phyloP scores from a whole-genome alignment of 1,139 yeast species.

The Lodderomyces pseudojiufengensis region DNA sequence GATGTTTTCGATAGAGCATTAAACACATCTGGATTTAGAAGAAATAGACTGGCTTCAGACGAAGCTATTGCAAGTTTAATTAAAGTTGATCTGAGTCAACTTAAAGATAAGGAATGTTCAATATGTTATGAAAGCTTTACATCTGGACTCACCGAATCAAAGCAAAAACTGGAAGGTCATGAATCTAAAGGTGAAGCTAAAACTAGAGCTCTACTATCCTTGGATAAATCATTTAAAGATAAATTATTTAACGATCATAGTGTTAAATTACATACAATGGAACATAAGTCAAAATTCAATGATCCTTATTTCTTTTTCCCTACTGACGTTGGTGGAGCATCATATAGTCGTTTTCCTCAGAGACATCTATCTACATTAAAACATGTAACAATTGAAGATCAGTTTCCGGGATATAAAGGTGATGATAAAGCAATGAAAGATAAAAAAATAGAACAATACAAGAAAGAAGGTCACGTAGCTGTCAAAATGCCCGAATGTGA shows the following conservation, averaged over 20 bases:
- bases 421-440: conserved; percentile 13
- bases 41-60: conserved; percentile 33
- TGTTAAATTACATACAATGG: conserved; percentile 7
- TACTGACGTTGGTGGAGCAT: conserved; percentile 28
- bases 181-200: neutral
- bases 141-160: conserved; percentile 28
- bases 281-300: conserved; percentile 18
- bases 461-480: conserved; percentile 30
- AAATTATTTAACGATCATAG: conserved; percentile 7
- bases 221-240: conserved; percentile 2
- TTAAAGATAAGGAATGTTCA: conserved; percentile 34
- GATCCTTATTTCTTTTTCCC: conserved; percentile 43
- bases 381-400: conserved; percentile 24
- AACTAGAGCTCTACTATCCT: neutral
- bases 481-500: conserved; percentile 45
- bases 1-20: conserved; percentile 38
- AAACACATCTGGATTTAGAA: conserved; percentile 25
- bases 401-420: conserved; percentile 30
- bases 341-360: conserved; percentile 34
- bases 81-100: conserved; percentile 20
- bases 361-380: conserved; percentile 24
- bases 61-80: conserved; percentile 38
- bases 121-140: conserved; percentile 28
- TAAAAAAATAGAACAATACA: conserved; percentile 13
- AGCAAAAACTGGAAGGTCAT: neutral